A percentile compares a stretch with the other conserved stretches of the same genome.
Conservation (phyloP, 768 basidiomycete genomes). For the Krasilnikovozyma curviuscula region DNA sequence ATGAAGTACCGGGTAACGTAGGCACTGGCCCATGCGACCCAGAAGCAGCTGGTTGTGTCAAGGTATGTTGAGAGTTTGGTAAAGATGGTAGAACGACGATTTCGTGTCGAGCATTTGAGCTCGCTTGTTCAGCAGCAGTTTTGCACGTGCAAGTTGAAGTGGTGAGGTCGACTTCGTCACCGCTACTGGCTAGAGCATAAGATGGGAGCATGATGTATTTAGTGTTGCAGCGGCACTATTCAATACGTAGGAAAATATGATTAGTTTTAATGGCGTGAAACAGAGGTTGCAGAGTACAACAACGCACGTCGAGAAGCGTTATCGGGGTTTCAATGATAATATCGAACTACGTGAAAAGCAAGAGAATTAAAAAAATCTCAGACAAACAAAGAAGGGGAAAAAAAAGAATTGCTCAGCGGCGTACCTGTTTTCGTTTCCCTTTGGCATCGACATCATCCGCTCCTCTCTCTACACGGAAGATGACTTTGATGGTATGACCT, state of each 20-base stretch:
- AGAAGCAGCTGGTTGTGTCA: not conserved
- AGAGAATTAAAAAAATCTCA: not conserved
- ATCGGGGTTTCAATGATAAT: constrained; percentile 45
- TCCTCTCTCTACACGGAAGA: constrained; percentile 54
- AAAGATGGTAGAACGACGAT: constrained; percentile 33
- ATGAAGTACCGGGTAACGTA: not conserved
- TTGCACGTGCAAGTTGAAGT: constrained; percentile 23
- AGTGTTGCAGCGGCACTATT: constrained; percentile 59
- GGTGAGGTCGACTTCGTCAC: constrained; percentile 9
- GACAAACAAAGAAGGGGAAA: not conserved
- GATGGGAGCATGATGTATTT: constrained; percentile 61
- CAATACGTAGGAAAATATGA: not conserved
- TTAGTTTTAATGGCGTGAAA: not conserved
- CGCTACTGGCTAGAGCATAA: constrained; percentile 32
- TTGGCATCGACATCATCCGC: constrained; percentile 56
- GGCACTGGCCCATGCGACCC: not conserved
- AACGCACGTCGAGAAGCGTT: constrained; percentile 61
- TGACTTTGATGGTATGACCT: constrained; percentile 55
- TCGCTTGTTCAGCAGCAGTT: constrained; percentile 29
- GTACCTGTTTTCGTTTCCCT: constrained; percentile 56
- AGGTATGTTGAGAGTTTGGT: not conserved
- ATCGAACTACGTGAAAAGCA: constrained; percentile 13
- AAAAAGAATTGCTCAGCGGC: constrained; percentile 28
- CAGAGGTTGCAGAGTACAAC: not conserved
- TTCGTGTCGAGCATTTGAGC: constrained; percentile 31